Base-by-base conservation (phyloP, 345 rosid genomes). In the Linum trigynum region DNA sequence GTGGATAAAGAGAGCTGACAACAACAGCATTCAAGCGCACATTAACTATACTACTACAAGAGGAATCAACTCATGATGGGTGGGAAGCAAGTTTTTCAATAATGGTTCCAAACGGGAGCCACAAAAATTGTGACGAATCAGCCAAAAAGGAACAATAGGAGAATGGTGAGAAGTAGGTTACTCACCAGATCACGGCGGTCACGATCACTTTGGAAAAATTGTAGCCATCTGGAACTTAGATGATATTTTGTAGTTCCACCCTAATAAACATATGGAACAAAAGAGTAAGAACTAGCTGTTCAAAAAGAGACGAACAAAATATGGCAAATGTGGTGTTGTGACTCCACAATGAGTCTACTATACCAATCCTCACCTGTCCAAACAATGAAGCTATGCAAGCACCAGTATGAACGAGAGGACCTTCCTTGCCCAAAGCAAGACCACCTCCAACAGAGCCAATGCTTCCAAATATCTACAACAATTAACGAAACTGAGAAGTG, bases 361-460 rank as follows among this genome's bases (percentile, higher is more conserved):
- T 32, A 38, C 16, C 15, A 57, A 16, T 42, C 35, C 87, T 83
- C 68, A 94, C 96, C 74, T 94, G 99, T 72, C 97, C 97, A 76
- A 90, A 90, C 83, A 94, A 81, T n/a, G 97, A 94, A 59, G 96
- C 97, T 75, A 92, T 92, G 78, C 98, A 92, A 63, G 98, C 98
- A 69, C 98, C 98, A 10, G 82, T 94, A 68, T 94, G 96, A 71
- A 90, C 97, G 63, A 92, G 92, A 63, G 98, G 98, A 16, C 97
- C 98, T 76, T 88, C 98, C 81, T 90, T 92, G 63, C 98, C 98
- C 71, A 90, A 81, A 55, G 97, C 98, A 70, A 92, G 83, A 59
- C 98, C 98, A 76, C 98, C 98, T 67, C 95, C 98, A 65, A 92
- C 97, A 63, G 96, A 92, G 59, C 96, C 98, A 80, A 92, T 86